These are phyloP conservation scores for Solanum medicagineum DNA, from an alignment of 257 asterid species.

Conservation along the genomic window DNA sequence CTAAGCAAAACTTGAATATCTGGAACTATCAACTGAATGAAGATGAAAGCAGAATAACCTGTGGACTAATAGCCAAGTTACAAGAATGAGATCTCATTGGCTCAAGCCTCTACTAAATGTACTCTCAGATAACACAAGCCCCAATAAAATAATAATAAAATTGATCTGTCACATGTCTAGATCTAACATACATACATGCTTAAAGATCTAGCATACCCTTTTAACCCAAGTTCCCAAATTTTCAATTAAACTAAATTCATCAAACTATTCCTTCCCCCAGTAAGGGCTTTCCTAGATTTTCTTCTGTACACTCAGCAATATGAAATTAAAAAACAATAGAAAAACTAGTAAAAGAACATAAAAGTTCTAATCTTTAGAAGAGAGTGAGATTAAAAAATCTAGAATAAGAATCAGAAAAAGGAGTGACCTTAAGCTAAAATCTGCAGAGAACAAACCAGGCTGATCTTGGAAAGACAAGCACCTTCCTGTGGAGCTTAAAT, in stretches of 20 bases:
- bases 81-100: slow-evolving; percentile 7
- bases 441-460: not conserved
- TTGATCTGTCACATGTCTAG: slow-evolving; percentile 6
- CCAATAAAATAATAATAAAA: not conserved
- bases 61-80: not conserved
- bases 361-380: not conserved
- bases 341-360: not conserved
- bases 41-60: not conserved
- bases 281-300: not conserved
- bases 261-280: not conserved
- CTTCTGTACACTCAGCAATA: not conserved
- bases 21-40: slow-evolving; percentile 1
- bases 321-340: not conserved
- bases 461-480: not conserved
- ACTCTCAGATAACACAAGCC: not conserved
- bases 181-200: slow-evolving; percentile 10
- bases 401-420: not conserved
- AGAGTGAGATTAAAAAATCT: not conserved
- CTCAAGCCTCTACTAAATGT: not conserved
- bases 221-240: not conserved
- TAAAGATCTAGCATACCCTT: slow-evolving; percentile 17
- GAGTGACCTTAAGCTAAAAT: not conserved
- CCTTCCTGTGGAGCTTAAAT: not conserved
- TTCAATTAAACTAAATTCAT: not conserved
- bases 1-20: not conserved